Percentiles rank a stretch among this genome's conserved stretches.
Conservation (phyloP, 371 early-diverging fungal species). For the Syncephalastrum sp. region DNA sequence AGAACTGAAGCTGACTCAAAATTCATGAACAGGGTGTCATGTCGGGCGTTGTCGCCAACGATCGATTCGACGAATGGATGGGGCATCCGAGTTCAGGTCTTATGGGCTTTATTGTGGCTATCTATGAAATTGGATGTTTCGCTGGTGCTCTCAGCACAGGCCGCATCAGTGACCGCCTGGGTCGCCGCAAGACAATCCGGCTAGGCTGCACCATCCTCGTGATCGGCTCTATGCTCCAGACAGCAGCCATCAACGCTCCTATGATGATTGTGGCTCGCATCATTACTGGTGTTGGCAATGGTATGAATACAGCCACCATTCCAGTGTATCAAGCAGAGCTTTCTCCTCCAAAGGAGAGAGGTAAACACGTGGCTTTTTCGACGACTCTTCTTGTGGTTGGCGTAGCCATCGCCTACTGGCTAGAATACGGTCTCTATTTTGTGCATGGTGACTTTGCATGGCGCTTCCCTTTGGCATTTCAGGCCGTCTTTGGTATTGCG, state of each 20-base stretch:
- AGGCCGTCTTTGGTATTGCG: conserved; percentile 40
- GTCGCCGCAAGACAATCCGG: conserved; percentile 35
- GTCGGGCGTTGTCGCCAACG: conserved; percentile 45
- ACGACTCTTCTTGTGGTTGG: conserved; percentile 31
- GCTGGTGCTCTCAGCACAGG: conserved; percentile 28
- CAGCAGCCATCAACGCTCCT: conserved; percentile 27
- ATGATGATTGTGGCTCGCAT: conserved; percentile 49
- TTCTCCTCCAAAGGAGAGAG: conserved; percentile 44
- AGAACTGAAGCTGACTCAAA: not conserved
- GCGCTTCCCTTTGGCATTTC: conserved; percentile 48
- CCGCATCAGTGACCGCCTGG: conserved; percentile 27
- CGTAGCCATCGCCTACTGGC: conserved; percentile 43
- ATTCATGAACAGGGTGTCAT: conserved; percentile 31
- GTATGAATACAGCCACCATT: conserved; percentile 48
- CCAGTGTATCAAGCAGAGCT: conserved; percentile 53
- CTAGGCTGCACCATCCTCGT: conserved; percentile 33
- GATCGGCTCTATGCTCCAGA: conserved; percentile 32
- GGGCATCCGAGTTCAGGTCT: conserved; percentile 32
- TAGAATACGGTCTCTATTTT: conserved; percentile 39
- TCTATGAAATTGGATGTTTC: conserved; percentile 37
- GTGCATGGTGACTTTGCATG: conserved; percentile 35
- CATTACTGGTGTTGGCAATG: conserved; percentile 50
- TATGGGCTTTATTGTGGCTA: conserved; percentile 30
- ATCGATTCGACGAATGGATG: conserved; percentile 33
- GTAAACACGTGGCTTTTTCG: conserved; percentile 37